Evolutionary conservation across 495 filamentous ascomycete genomes (phyloP).

Genomic region (Aspergillus leporis): DNA sequence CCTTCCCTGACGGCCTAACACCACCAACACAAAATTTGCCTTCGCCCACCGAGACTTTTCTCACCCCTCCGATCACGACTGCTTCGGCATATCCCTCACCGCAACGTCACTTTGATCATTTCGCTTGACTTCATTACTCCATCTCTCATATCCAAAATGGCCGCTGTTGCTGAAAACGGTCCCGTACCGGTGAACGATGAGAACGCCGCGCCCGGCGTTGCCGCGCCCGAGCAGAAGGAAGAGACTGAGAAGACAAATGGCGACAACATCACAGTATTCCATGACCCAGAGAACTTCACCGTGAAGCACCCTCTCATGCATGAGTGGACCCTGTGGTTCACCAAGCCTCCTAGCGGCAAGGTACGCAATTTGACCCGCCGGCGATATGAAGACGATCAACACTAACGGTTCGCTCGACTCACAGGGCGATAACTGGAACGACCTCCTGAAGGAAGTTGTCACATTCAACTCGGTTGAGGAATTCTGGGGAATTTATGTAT

Average conservation of each 20-base stretch:
- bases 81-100: conserved; percentile 21
- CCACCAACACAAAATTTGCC: conserved; percentile 25
- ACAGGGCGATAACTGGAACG: conserved; percentile 97
- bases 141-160: conserved; percentile 32
- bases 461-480: conserved; percentile 98
- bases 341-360: conserved; percentile 96
- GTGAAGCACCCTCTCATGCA: conserved; percentile 97
- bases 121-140: neutral
- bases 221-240: conserved; percentile 29
- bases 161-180: conserved; percentile 45
- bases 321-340: conserved; percentile 99
- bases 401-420: conserved; percentile 17
- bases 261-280: conserved; percentile 86
- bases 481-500: conserved; percentile 99
- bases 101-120: conserved; percentile 13
- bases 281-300: conserved; percentile 97
- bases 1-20: conserved; percentile 26
- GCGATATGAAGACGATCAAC: neutral
- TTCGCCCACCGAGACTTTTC: conserved; percentile 33
- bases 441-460: conserved; percentile 96
- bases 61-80: conserved; percentile 27
- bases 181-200: conserved; percentile 42
- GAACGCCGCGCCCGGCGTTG: conserved; percentile 37
- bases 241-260: conserved; percentile 39
- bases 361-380: conserved; percentile 45